Evolutionary conservation across 179 eudicot genomes (phyloP).

Genomic region (Silene coronaria): DNA sequence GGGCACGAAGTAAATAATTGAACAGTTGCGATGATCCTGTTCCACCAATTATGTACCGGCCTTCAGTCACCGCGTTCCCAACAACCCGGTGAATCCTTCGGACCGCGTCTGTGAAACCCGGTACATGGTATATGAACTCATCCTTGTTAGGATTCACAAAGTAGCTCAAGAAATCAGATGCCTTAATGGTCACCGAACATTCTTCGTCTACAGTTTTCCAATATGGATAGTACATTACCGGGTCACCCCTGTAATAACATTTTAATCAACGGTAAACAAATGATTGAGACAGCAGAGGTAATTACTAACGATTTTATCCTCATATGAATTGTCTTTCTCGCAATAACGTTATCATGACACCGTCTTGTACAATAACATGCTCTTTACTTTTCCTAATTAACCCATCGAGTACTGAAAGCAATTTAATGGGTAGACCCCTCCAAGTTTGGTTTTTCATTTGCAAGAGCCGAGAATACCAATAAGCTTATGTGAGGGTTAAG

Average conservation of each 20-base stretch:
- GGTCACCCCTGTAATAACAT: conserved; percentile 14
- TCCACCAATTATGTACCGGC: conserved; percentile 46
- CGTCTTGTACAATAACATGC: too few species aligned
- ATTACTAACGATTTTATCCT: too few species aligned
- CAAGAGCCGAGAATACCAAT: too few species aligned
- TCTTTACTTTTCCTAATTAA: too few species aligned
- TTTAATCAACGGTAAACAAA: background rate
- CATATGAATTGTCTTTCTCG: too few species aligned
- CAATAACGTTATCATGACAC: too few species aligned
- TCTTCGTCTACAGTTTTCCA: conserved; percentile 21
- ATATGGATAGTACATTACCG: conserved; percentile 13
- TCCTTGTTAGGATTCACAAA: background rate
- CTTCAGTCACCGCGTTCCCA: conserved; percentile 49
- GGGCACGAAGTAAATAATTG: conserved; percentile 49
- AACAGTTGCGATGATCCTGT: conserved; percentile 65
- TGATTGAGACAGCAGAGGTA: too few species aligned
- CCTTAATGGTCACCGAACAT: conserved; percentile 20
- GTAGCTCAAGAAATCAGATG: conserved; percentile 21
- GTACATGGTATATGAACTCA: conserved; percentile 13
- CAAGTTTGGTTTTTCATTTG: too few species aligned
- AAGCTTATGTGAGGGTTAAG: too few species aligned
- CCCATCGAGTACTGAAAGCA: too few species aligned
- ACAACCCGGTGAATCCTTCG: conserved; percentile 37
- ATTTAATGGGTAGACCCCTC: too few species aligned
- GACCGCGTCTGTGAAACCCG: conserved; percentile 33